Base-by-base conservation (phyloP, 1,284 basidiomycete genomes). In the Singerocomus inundabilis region DNA sequence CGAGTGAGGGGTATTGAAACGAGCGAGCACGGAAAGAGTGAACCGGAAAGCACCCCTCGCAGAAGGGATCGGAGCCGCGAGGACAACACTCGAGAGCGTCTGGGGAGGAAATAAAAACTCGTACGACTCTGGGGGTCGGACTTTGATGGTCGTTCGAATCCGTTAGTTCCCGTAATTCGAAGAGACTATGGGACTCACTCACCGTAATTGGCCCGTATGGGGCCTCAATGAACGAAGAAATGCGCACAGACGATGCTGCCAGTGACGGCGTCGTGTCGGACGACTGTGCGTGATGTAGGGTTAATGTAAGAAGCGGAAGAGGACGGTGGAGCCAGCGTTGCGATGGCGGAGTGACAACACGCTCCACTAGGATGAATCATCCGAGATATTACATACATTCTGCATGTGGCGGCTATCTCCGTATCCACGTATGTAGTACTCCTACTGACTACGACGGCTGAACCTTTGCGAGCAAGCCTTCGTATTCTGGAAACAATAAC, bases 401-500 rank as follows among this genome's bases (percentile, higher is more conserved):
- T 21, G 21, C 21, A 21, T 21, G 4, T 4, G 21, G 21, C 21
- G 21, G 21, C 4, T 21, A 21, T 21, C 21, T 21, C 21, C 21
- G 21, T 2, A 21, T 21, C 21, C 21, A 21, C 21, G 4, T 21
- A 21, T 4, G 21, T 21, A 21, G 21, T 21, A 4, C 21, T 21
- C 21, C 21, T 21, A 21, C 21, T 21, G 21, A 21, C 34, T 34
- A 32, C 24, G 36, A 31, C 25, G 40, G 29, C 54, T 35, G 42
- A 7, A 62, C 29, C 28, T 46, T 59, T 12, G 12, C 48, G 1
- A 64, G 6, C 52, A 66, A 37, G 0, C 33, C 36, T 5, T 53
- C 46, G 33, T 69, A 66, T 13, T 69, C 67, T 24, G 64, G 66
- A 41, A 69, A 66, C 44, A 66, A 26, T 12, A 6, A 18, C 2